Base-by-base conservation (phyloP, 2,329 filamentous ascomycete species). In the Rugonectria rugulosa region DNA sequence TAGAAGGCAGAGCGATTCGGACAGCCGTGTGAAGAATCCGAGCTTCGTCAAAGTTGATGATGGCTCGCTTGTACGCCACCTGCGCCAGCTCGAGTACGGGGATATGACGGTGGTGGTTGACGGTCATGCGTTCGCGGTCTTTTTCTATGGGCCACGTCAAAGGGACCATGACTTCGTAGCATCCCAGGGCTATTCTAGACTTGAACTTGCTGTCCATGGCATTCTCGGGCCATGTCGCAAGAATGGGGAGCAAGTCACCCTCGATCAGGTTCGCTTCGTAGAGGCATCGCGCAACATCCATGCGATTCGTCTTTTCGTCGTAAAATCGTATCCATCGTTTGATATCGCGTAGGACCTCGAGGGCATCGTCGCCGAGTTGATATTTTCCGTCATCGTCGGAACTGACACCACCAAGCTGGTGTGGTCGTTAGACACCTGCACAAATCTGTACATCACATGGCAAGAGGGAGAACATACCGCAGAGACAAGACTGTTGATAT, bases 261-360 rank as follows among this genome's bases (percentile, higher is more conserved):
- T 89, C 89, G 53, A 98, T 85, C n/a, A 99, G 75, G 69, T 97
- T 97, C 38, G 92, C 90, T 73, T 98, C 92, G 69, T 92, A 88
- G 64, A 98, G 81, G 72, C 92, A 97, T 75, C 95, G 85, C 58
- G 94, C 93, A 56, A 99, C 95, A 71, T 99, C 95, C 81, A 96
- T 89, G 63, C 94, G 89, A 71, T 97, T 96, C 62, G 89, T 87
- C 72, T 96, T 96, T 71, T 96, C 91, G 73, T 97, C 93, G 80
- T 95, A 95, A 60, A 97, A 86, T 65, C 92, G 92, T 64, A 99
- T 83, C 95, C 95, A 99, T 84, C 89, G 89, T 71, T 95, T 94
- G 50, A 99, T 82, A 75, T 99, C 95, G 60, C 94, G 92, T 53
- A 99, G 81, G 69, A 93, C 95, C 54, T 95, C 91, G 57, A 96